These are phyloP conservation scores for Mortierella sp. DNA, from an alignment of 371 early-diverging fungal species.

Conservation along the genomic window DNA sequence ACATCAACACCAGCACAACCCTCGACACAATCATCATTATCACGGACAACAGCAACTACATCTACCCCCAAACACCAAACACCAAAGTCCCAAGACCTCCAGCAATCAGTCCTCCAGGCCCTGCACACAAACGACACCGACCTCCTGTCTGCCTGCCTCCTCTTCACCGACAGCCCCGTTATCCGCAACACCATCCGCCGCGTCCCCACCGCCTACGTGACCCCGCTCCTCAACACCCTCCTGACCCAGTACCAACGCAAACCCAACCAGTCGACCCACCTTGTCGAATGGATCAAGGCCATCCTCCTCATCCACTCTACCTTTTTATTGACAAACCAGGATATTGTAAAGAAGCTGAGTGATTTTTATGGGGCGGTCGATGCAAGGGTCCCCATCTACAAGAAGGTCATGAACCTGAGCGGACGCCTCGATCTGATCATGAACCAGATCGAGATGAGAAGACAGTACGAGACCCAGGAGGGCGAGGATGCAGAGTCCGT, in stretches of 20 bases:
- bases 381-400: slow-evolving; percentile 65
- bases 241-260: slow-evolving; percentile 69
- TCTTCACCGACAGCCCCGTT: slow-evolving; percentile 56
- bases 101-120: slow-evolving; percentile 78
- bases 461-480: slow-evolving; percentile 51
- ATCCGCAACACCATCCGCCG: slow-evolving; percentile 68
- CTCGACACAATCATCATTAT: background rate
- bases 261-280: slow-evolving; percentile 66
- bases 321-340: slow-evolving; percentile 73
- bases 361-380: slow-evolving; percentile 76
- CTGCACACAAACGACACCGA: slow-evolving; percentile 74
- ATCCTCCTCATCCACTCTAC: slow-evolving; percentile 73
- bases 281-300: slow-evolving; percentile 80
- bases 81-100: slow-evolving; percentile 69
- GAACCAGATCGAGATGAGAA: slow-evolving; percentile 70
- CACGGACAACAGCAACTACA: background rate
- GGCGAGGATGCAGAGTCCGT: slow-evolving; percentile 55
- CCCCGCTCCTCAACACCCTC: slow-evolving; percentile 74
- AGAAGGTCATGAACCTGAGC: slow-evolving; percentile 69
- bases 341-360: slow-evolving; percentile 68
- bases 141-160: slow-evolving; percentile 73
- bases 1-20: background rate
- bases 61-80: slow-evolving; percentile 19
- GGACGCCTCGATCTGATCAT: slow-evolving; percentile 83
- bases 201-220: slow-evolving; percentile 73